Conservation (phyloP, 2,329 filamentous ascomycete genomes). For the Colletotrichum sansevieriae region DNA sequence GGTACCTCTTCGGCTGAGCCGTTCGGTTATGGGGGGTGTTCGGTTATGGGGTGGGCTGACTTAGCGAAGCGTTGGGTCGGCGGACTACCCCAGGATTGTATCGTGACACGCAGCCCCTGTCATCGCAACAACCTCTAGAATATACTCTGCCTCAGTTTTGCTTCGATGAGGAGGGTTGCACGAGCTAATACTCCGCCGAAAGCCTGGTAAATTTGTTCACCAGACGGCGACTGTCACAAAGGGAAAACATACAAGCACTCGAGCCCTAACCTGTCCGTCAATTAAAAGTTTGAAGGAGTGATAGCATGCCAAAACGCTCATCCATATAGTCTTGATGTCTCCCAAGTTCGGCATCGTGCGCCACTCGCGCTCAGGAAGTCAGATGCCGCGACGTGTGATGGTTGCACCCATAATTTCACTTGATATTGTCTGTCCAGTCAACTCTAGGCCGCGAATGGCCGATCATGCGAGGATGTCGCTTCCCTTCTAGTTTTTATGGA, state of each 20-base stretch:
- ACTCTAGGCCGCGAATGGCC: no score
- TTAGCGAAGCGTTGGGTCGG: no score
- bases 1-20: no score
- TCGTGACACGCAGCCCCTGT: neutral
- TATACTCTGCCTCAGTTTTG: constrained; percentile 10
- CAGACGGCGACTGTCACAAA: neutral
- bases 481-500: neutral
- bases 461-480: neutral
- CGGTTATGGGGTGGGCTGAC: no score
- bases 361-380: constrained; percentile 17
- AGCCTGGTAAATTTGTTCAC: neutral
- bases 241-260: neutral
- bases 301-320: neutral
- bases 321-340: neutral
- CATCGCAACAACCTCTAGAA: constrained; percentile 16
- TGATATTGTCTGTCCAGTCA: neutral
- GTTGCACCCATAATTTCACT: constrained; percentile 1
- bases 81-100: no score
- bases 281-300: neutral
- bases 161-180: constrained; percentile 2
- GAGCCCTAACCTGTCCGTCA: no score
- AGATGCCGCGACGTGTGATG: constrained; percentile 19
- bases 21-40: no score
- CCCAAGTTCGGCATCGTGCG: neutral
- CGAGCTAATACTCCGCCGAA: neutral